Conservation (phyloP, 495 filamentous ascomycete species). For the Xylaria longipes region DNA sequence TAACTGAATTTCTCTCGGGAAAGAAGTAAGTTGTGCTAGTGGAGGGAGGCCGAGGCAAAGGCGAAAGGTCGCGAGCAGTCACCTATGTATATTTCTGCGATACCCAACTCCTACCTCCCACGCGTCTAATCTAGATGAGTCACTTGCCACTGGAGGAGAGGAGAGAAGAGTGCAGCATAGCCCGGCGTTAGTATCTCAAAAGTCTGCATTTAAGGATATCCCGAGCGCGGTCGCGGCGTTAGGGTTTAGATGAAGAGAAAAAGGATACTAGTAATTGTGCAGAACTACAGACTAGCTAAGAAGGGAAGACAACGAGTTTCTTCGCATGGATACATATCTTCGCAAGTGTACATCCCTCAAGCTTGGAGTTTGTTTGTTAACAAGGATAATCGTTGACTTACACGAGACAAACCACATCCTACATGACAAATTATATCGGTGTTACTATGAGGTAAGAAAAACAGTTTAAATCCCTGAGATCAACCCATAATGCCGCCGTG, state of each 20-base stretch:
- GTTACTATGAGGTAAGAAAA: not conserved
- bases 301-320: not conserved
- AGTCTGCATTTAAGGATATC: not conserved
- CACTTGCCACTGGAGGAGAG: not conserved
- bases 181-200: constrained; percentile 1
- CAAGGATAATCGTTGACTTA: not conserved
- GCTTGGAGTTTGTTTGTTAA: not conserved
- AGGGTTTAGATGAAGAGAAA: not conserved
- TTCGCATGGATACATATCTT: not conserved
- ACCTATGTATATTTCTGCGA: not conserved
- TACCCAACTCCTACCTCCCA: not conserved
- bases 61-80: not conserved
- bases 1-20: not conserved
- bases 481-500: not conserved
- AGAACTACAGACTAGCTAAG: no score
- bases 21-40: not conserved
- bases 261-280: not conserved
- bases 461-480: not conserved
- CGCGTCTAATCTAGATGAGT: not conserved
- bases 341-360: not conserved
- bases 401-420: not conserved
- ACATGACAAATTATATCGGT: not conserved
- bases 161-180: constrained; percentile 14
- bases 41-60: not conserved
- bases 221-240: not conserved